Base-by-base conservation (phyloP, 176 grass and related monocot genomes). In the Olyra latifolia region DNA sequence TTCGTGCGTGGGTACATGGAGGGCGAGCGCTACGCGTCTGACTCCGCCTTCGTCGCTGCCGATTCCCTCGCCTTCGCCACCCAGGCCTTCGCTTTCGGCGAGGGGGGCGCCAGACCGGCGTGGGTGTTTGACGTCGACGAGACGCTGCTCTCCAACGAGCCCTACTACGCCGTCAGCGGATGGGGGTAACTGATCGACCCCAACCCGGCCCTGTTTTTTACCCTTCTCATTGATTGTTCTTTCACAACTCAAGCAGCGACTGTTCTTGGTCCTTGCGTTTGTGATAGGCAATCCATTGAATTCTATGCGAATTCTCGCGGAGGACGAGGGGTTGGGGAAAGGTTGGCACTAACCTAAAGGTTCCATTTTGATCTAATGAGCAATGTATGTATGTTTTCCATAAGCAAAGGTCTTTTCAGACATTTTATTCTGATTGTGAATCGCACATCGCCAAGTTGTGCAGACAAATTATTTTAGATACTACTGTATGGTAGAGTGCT, bases 81-180 rank as follows among this genome's bases (percentile, higher is more conserved):
- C 25, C 85, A 20, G 65, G 74, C 89, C 12, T 7, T 77, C 49
- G 69, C 83, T 12, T 40, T 47, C 22, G 42, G 79, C 32, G 56
- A 7, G 3, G 63, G 65, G 32, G 80, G 79, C 4, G 82, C 78
- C 30, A 92, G 72, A 83, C 85, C 89, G 14, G 77, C 62, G 5
- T 97, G 94, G 91, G 72, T 97, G 35, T 97, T 97, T 59, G 94
- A 97, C 81, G 71, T 94, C 39, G 94, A 97, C 82, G 94, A 97
- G 89, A 97, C 91, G 82, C 80, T 94, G 39, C 90, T 97, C 53
- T 87, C 75, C 27, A 94, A 94, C 73, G 45, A 69, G 16, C 91
- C 89, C 1, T 94, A 92, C 82, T 97, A 97, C 71, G 82, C 87
- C 38, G 82, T 12, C 72, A 77, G 86, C 43, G 83, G 72, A 68